A percentile compares a stretch with the other conserved stretches of the same genome.
phyloP scores from a whole-genome alignment of 306 rosid genomes.

The Nissolia schottii region DNA sequence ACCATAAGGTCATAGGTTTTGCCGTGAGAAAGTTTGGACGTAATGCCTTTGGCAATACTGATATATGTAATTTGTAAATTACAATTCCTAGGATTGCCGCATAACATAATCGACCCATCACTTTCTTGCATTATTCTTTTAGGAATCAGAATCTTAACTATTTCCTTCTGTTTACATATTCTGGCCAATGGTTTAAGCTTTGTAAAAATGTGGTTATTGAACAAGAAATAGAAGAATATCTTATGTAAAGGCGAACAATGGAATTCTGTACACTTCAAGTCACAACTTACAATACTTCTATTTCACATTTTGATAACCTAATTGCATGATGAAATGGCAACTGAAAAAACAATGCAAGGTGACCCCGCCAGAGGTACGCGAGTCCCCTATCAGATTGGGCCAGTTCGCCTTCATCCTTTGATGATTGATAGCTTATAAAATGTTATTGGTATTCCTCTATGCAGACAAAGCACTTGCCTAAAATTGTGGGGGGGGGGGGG shows the following conservation, averaged over 20 bases:
- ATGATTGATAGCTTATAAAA: neutral
- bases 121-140: too few relatives aligned
- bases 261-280: neutral
- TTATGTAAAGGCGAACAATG: too few relatives aligned
- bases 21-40: neutral
- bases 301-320: neutral
- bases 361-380: neutral
- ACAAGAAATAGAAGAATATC: too few relatives aligned
- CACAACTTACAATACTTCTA: neutral
- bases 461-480: neutral
- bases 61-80: neutral
- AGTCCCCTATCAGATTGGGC: neutral
- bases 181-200: too few relatives aligned
- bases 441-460: neutral
- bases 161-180: too few relatives aligned
- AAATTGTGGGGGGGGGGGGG: neutral
- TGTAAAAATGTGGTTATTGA: too few relatives aligned
- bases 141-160: too few relatives aligned
- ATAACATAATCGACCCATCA: neutral
- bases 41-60: neutral
- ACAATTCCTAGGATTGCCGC: neutral
- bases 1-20: neutral
- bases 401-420: neutral
- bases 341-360: neutral
- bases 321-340: neutral